Base-by-base conservation (phyloP, 2,329 filamentous ascomycete genomes). In the Trichophyton equinum region DNA sequence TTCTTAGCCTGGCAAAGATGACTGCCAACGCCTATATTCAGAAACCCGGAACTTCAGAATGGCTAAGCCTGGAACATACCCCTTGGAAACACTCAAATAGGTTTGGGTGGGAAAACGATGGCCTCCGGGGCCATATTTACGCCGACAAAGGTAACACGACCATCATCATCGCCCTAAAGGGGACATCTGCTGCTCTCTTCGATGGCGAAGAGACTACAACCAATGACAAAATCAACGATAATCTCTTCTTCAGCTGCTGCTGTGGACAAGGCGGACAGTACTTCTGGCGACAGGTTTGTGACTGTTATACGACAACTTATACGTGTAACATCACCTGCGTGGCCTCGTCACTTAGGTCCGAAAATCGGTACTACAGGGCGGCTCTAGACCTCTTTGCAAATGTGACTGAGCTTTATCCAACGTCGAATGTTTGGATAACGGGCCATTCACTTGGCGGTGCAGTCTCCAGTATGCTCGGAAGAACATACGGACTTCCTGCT, bases 171-270 rank as follows among this genome's bases (percentile, higher is more conserved):
- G 91, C 90, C 4, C 76, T 99, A 61, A 99, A 99, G 75, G 94
- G 92, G 60, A 96, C 91, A 0, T 89, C 86, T 1, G 84, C 87
- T 1, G 92, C 94, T 11, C 85, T 97, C 2, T 97, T 96, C 70
- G 92, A 97, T 72, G 94, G 94, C n/a, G 88, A 92, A 42, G 92
- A 91, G 58, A 97, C 94, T 1, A 97, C 92, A 0, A 95, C 91
- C 27, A 96, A 96, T 67, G 94, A 99, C 76, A 99, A 99, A 77
- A 79, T 91, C 69, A 99, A 97, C 72, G 94, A 99, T 75, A 99
- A 99, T 71, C 80, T 99, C 8, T 96, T 95, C 75, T 96, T 96
- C 76, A 95, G 91, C 70, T 99, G 94, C 76, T 99, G 94, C 74
- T 99, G 94, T 74, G 94, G 85, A 3, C 91, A 96, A 75, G 91